These are phyloP conservation scores for Barbatosphaeria neglecta DNA, from an alignment of 495 filamentous ascomycete species.

Conservation along the genomic window DNA sequence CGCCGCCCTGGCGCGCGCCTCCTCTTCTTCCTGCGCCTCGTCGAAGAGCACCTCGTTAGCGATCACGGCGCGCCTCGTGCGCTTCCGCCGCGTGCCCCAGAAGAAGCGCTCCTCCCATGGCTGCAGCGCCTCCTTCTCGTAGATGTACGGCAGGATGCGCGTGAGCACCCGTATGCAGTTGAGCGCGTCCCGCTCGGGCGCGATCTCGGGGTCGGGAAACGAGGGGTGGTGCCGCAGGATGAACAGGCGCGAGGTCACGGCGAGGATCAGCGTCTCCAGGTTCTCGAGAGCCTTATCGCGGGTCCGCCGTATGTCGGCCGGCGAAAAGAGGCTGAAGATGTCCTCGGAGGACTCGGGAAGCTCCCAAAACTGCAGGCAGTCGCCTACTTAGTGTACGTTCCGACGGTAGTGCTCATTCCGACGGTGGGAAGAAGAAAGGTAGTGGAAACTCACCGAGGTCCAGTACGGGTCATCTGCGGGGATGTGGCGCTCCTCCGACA, in stretches of 20 bases:
- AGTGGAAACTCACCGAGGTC: constrained; percentile 65
- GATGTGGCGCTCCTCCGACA: constrained; percentile 84
- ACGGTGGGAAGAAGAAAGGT: background rate
- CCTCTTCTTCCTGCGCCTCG: constrained; percentile 45
- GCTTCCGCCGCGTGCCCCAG: constrained; percentile 67
- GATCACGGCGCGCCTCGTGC: constrained; percentile 36
- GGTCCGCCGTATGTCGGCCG: constrained; percentile 83
- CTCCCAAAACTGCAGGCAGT: constrained; percentile 72
- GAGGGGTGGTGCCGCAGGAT: constrained; percentile 76
- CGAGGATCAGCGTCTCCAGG: constrained; percentile 79
- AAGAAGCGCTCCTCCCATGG: constrained; percentile 90
- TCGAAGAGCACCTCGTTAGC: constrained; percentile 76
- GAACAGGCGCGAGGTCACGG: constrained; percentile 69
- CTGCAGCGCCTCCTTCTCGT: constrained; percentile 79
- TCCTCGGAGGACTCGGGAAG: constrained; percentile 93
- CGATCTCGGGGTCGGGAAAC: constrained; percentile 78
- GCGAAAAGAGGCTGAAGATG: constrained; percentile 92
- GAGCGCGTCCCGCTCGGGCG: constrained; percentile 79
- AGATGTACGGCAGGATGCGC: constrained; percentile 82
- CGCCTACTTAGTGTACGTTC: too few species aligned
- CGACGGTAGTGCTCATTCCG: background rate
- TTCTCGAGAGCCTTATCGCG: constrained; percentile 80
- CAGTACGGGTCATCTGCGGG: constrained; percentile 85
- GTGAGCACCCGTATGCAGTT: constrained; percentile 93
- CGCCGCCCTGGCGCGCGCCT: constrained; percentile 35